These are phyloP conservation scores for Magnusiomyces clavatus DNA, from an alignment of 1,139 yeast species.

Conservation along the genomic window DNA sequence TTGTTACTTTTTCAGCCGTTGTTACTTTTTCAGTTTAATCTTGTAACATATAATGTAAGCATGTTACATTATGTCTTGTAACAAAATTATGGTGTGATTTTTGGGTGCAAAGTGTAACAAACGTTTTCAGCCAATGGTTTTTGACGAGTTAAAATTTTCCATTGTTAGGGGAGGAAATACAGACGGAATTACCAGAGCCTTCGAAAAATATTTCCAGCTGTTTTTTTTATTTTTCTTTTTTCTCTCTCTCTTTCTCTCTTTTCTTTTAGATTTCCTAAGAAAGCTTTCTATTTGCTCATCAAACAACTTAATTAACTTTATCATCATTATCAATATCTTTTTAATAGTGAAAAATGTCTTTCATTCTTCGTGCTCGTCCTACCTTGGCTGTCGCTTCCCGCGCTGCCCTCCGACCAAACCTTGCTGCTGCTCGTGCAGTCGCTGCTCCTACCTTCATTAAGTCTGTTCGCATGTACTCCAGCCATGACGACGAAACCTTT, in stretches of 20 bases:
- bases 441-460: slow-evolving; percentile 22
- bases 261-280: slow-evolving; percentile 5
- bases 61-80: too few relatives aligned
- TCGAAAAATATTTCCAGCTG: not conserved
- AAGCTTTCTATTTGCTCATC: slow-evolving; percentile 5
- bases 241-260: slow-evolving; percentile 1
- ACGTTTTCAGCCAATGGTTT: too few relatives aligned
- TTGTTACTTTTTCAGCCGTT: too few relatives aligned
- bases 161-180: too few relatives aligned
- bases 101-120: too few relatives aligned
- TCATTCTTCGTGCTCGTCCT: slow-evolving; percentile 19
- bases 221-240: not conserved
- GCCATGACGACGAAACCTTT: slow-evolving; percentile 80
- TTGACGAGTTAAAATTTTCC: too few relatives aligned
- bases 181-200: too few relatives aligned
- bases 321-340: too few relatives aligned
- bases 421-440: slow-evolving; percentile 22
- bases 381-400: slow-evolving; percentile 19
- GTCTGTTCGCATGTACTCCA: slow-evolving; percentile 53
- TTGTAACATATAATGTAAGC: too few relatives aligned
- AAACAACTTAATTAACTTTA: too few relatives aligned
- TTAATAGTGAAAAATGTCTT: slow-evolving; percentile 14
- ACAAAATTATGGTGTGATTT: too few relatives aligned
- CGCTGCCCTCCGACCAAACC: slow-evolving; percentile 13
- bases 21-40: too few relatives aligned